Percentiles rank a stretch among this genome's conserved stretches.
Evolutionary conservation across 83 land plant species (phyloP).

Genomic region (Picea mariana): DNA sequence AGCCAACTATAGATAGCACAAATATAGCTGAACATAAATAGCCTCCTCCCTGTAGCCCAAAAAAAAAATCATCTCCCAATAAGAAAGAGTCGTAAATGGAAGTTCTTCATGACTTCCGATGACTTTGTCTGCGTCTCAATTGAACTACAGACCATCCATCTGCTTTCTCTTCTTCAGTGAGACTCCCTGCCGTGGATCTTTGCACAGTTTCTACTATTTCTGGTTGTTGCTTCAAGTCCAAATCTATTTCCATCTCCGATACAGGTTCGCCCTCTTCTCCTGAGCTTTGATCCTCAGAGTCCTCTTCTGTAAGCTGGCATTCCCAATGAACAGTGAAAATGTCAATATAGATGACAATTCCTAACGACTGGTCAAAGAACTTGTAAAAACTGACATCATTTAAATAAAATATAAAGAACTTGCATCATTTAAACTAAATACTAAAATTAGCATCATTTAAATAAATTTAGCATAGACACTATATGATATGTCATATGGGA

Average conservation of each 20-base stretch:
- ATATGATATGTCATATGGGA: too few species aligned
- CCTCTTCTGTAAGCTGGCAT: background rate
- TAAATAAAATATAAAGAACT: too few species aligned
- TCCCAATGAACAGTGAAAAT: background rate
- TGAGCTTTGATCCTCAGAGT: constrained; percentile 6
- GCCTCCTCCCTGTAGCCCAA: background rate
- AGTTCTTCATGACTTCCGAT: background rate
- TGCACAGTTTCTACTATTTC: background rate
- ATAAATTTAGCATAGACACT: too few species aligned
- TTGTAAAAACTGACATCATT: too few species aligned
- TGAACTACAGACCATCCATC: constrained; percentile 15
- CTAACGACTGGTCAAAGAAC: background rate
- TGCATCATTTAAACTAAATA: too few species aligned
- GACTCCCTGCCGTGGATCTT: background rate
- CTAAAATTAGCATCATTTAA: too few species aligned
- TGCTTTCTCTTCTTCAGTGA: background rate
- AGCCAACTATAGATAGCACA: background rate
- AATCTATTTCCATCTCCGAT: constrained; percentile 4
- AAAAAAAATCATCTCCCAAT: too few species aligned
- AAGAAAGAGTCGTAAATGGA: background rate
- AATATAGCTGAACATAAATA: background rate
- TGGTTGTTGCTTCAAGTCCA: background rate
- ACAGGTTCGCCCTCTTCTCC: background rate
- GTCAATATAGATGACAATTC: background rate
- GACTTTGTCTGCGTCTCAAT: background rate